Percentiles rank a stretch among this genome's conserved stretches.
These are phyloP conservation scores for Leishmania mexicana DNA, from an alignment of 208 protist genomes.

Conservation along the genomic window DNA sequence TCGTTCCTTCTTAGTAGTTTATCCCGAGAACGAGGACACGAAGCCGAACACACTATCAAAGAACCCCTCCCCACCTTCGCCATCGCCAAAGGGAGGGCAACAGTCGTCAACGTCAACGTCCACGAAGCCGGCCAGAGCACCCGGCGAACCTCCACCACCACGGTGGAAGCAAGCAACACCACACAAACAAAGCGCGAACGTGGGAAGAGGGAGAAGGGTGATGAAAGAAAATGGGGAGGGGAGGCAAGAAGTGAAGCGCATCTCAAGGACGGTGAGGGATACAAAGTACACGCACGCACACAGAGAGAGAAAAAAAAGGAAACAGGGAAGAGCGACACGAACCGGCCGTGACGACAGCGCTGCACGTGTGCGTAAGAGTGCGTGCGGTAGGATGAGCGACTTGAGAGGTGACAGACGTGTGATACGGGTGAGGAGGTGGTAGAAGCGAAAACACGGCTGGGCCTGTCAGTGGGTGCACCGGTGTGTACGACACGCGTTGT, in stretches of 20 bases:
- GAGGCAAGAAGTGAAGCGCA: neutral
- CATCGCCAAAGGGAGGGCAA: neutral
- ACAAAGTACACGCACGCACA: neutral
- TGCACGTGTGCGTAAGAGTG: neutral
- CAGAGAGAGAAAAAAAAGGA: neutral
- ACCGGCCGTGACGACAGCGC: neutral
- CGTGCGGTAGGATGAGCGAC: neutral
- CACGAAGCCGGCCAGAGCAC: too few relatives aligned
- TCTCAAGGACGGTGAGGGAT: neutral
- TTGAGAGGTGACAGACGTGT: neutral
- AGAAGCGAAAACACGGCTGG: neutral
- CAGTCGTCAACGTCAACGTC: too few relatives aligned
- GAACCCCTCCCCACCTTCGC: too few relatives aligned
- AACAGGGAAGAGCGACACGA: neutral
- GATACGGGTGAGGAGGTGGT: neutral
- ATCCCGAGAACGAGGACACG: neutral
- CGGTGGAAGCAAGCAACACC: too few relatives aligned
- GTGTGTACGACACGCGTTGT: neutral
- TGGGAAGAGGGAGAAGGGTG: neutral
- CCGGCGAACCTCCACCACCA: too few relatives aligned
- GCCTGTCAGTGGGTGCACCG: neutral
- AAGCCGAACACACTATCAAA: neutral
- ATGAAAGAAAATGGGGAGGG: too few relatives aligned
- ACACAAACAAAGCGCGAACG: neutral
- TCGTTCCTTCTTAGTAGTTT: neutral